phyloP scores from a whole-genome alignment of 2,329 filamentous ascomycete species.

The Aspergillus pseudoglaucus region DNA sequence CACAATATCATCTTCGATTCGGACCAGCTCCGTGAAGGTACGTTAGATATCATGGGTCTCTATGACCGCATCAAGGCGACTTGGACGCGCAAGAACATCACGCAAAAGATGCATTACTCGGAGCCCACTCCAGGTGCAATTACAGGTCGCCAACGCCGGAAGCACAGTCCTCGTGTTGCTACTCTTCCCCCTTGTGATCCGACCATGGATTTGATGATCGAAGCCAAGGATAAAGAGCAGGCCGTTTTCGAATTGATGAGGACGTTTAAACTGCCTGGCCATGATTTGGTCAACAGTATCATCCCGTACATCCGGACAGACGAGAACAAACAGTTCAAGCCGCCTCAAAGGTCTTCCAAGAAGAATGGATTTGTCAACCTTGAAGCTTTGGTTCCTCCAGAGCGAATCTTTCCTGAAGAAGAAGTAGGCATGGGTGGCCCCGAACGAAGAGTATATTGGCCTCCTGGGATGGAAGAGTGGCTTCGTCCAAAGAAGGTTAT shows the following conservation, averaged over 20 bases:
- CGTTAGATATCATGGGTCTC: constrained; percentile 67
- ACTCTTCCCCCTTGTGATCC: constrained; percentile 74
- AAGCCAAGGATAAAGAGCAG: constrained; percentile 97
- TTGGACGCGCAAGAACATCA: constrained; percentile 78
- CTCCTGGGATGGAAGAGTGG: constrained; percentile 84
- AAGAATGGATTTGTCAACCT: constrained; percentile 37
- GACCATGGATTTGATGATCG: constrained; percentile 96
- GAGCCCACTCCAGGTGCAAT: constrained; percentile 72
- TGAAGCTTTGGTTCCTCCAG: constrained; percentile 39
- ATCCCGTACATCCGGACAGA: constrained; percentile 70
- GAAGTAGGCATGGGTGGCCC: constrained; percentile 83
- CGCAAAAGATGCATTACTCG: constrained; percentile 95
- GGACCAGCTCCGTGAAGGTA: constrained; percentile 70
- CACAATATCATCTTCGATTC: constrained; percentile 88
- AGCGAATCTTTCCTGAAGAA: constrained; percentile 52
- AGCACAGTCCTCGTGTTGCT: constrained; percentile 73
- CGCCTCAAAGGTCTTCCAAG: constrained; percentile 40
- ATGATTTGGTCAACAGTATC: constrained; percentile 67
- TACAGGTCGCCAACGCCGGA: constrained; percentile 70
- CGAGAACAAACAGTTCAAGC: constrained; percentile 58
- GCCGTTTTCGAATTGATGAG: constrained; percentile 92
- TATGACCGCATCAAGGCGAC: constrained; percentile 74
- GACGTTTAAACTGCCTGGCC: constrained; percentile 75
- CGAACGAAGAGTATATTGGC: constrained; percentile 81
- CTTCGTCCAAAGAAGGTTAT: constrained; percentile 65